Conservation (phyloP, 768 basidiomycete species). For the Pleurotus pulmonarius region DNA sequence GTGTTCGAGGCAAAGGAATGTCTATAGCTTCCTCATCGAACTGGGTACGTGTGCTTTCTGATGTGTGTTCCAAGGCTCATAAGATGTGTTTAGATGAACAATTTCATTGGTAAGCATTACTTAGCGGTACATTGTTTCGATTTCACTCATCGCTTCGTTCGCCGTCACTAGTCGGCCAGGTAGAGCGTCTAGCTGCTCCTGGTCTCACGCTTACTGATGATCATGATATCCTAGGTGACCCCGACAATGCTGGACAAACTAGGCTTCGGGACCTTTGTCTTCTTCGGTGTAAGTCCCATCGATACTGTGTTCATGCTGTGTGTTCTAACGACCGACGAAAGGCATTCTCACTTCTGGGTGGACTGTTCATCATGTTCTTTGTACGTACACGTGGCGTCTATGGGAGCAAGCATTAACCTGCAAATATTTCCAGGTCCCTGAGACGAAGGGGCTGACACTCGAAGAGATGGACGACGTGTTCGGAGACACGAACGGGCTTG, state of each 20-base stretch:
- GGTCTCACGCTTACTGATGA: neutral
- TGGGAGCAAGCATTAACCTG: neutral
- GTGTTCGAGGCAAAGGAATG: constrained; percentile 71
- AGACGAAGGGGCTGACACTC: constrained; percentile 67
- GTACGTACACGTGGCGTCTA: constrained; percentile 29
- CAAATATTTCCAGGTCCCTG: constrained; percentile 45
- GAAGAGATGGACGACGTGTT: constrained; percentile 84
- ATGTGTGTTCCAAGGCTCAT: neutral
- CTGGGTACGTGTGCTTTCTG: constrained; percentile 42
- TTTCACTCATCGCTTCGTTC: neutral
- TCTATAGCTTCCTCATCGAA: constrained; percentile 75
- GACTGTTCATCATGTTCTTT: constrained; percentile 61
- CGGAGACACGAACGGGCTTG: constrained; percentile 50
- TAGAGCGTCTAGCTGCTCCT: constrained; percentile 8
- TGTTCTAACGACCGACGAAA: constrained; percentile 17
- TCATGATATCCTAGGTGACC: constrained; percentile 40
- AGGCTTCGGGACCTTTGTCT: constrained; percentile 69
- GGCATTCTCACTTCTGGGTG: constrained; percentile 66
- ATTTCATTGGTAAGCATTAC: constrained; percentile 56
- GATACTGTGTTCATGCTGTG: neutral
- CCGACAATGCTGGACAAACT: constrained; percentile 68
- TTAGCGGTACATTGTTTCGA: neutral
- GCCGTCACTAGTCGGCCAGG: constrained; percentile 45
- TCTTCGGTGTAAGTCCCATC: constrained; percentile 55
- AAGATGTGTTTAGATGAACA: constrained; percentile 54